Base-by-base conservation (phyloP, 768 basidiomycete species). In the Phaeolepiota aurea region DNA sequence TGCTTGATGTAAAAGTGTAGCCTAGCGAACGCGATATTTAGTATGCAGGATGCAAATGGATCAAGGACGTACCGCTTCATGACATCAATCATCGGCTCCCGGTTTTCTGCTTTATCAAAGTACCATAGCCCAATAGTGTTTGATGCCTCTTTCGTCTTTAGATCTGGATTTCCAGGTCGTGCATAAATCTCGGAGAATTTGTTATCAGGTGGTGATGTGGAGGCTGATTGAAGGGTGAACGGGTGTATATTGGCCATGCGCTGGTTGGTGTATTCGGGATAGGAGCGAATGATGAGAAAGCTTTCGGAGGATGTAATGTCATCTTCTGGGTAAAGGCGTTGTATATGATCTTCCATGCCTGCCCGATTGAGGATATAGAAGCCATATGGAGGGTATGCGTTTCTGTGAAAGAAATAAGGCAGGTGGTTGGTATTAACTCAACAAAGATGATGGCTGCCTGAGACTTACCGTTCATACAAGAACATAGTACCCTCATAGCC, bases 401-500 rank as follows among this genome's bases (percentile, higher is more conserved):
- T 72, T 52, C 87, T 89, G 49, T 41, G 21, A 25, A 22, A 45
- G 49, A 43, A 38, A 31, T 22, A 46, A 22, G 38, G 47, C 48
- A 23, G 37, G 11, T 20, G 12, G 43, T 11, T 32, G 23, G 25
- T 28, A 28, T 7, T 7, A 28, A 28, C 25, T 7, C 25, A 28
- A 28, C 7, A 7, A 7, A 7, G n/a, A n/a, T 28, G 25, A 28
- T 32, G 22, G 12, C 30, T 12, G 30, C 25, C 45, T n/a, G n/a
- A 41, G 41, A 66, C 76, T 48, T 49, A 87, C 87, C 87, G 70
- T 64, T 90, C 87, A 52, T 84, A 87, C 49, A 91, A 66, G 62
- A 91, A 90, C 79, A 90, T 87, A 62, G 76, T 82, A n/a, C 87
- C 88, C 57, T 91, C 87, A 54, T 62, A 84, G 32, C 87, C 87